A percentile compares a stretch with the other conserved stretches of the same genome.
Evolutionary conservation across 2,329 filamentous ascomycete genomes (phyloP).

Genomic region (Parastagonospora nodorum): DNA sequence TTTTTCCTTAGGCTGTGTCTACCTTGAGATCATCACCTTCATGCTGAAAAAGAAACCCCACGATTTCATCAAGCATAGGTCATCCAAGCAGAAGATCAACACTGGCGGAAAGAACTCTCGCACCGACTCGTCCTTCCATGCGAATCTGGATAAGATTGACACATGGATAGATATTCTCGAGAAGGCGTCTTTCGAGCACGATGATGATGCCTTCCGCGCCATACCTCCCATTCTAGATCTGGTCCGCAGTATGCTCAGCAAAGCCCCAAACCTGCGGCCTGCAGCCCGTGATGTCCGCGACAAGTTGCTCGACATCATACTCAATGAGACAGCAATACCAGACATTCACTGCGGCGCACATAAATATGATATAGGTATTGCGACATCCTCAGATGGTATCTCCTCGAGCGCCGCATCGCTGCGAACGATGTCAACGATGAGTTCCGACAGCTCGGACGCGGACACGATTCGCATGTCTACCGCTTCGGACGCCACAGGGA

Average conservation of each 20-base stretch:
- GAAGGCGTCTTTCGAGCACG: slow-evolving; percentile 57
- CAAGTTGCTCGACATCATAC: slow-evolving; percentile 39
- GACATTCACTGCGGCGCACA: slow-evolving; percentile 44
- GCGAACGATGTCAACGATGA: slow-evolving; percentile 34
- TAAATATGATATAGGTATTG: slow-evolving; percentile 34
- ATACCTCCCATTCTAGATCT: slow-evolving; percentile 49
- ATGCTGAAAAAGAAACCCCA: slow-evolving; percentile 69
- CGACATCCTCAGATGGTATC: slow-evolving; percentile 31
- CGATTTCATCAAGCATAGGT: slow-evolving; percentile 69
- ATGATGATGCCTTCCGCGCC: slow-evolving; percentile 46
- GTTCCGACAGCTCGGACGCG: slow-evolving; percentile 27
- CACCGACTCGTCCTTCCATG: slow-evolving; percentile 73
- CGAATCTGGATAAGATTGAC: slow-evolving; percentile 70
- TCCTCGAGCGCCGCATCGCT: slow-evolving; percentile 34
- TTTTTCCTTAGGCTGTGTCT: slow-evolving; percentile 74
- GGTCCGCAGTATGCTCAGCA: slow-evolving; percentile 50
- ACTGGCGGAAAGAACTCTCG: slow-evolving; percentile 57
- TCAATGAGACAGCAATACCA: slow-evolving; percentile 36
- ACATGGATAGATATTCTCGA: slow-evolving; percentile 68
- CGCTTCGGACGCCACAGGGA: slow-evolving; percentile 20
- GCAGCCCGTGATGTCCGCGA: slow-evolving; percentile 50
- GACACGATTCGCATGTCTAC: slow-evolving; percentile 37
- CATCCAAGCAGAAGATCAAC: slow-evolving; percentile 64
- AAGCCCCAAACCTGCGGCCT: slow-evolving; percentile 48
- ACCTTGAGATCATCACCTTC: slow-evolving; percentile 72